Percentiles rank a stretch among this genome's conserved stretches.
Conservation (phyloP, 1,139 yeast genomes). For the Nakaseomyces bracarensis region DNA sequence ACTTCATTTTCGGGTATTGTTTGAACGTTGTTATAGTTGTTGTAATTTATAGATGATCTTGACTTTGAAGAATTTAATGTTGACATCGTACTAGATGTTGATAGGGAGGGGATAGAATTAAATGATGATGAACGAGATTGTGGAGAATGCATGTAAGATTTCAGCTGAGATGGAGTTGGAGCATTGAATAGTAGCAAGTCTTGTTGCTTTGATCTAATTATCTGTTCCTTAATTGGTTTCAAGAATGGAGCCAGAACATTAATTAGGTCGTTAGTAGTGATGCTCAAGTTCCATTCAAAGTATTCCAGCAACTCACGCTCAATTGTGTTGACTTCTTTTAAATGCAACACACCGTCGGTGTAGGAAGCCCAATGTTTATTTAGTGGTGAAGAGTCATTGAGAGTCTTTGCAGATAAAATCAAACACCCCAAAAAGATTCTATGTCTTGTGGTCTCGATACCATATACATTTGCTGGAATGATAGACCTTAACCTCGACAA, state of each 20-base stretch:
- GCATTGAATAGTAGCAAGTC: slow-evolving; percentile 17
- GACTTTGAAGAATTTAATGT: slow-evolving; percentile 18
- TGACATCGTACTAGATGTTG: slow-evolving; percentile 24
- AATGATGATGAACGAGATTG: slow-evolving; percentile 21
- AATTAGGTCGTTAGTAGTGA: slow-evolving; percentile 61
- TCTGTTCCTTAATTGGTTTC: slow-evolving; percentile 50
- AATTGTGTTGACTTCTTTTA: slow-evolving; percentile 79
- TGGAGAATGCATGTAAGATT: slow-evolving; percentile 9
- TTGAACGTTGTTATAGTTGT: slow-evolving; percentile 7
- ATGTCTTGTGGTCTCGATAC: slow-evolving; percentile 91
- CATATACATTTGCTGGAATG: slow-evolving; percentile 82
- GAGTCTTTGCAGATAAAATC: slow-evolving; percentile 79
- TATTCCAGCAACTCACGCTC: slow-evolving; percentile 79
- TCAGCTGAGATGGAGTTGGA: slow-evolving; percentile 14
- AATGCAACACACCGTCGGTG: slow-evolving; percentile 70
- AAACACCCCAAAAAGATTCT: slow-evolving; percentile 83
- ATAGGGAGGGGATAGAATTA: slow-evolving; percentile 24
- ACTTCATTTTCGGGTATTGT: slow-evolving; percentile 6
- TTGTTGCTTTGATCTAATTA: slow-evolving; percentile 12
- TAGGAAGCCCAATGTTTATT: slow-evolving; percentile 94
- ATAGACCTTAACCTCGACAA: slow-evolving; percentile 65
- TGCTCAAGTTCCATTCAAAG: slow-evolving; percentile 74
- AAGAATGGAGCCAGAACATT: slow-evolving; percentile 68
- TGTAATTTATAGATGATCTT: slow-evolving; percentile 8
- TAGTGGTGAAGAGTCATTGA: slow-evolving; percentile 89